Conservation (phyloP, 164 flowering plant species). For the Akebia trifoliata region DNA sequence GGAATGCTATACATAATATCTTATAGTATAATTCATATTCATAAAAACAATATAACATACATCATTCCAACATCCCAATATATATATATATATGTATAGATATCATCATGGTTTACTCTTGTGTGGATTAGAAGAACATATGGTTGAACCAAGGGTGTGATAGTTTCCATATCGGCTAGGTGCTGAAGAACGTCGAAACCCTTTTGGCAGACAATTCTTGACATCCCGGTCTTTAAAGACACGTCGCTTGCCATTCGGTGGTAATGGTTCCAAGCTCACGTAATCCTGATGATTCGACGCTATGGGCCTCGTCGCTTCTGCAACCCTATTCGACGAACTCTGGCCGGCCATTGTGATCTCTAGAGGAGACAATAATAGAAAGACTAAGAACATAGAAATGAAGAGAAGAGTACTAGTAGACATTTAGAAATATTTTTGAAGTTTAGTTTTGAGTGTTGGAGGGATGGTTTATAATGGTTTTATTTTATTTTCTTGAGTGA, state of each 20-base stretch:
- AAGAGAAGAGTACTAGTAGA: slow-evolving; percentile 5
- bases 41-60: no score
- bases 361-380: slow-evolving; percentile 18
- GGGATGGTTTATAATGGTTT: no score
- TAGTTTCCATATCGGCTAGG: slow-evolving; percentile 48
- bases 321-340: no score
- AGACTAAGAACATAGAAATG: slow-evolving; percentile 8
- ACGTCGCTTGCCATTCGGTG: slow-evolving; percentile 2
- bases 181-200: slow-evolving; percentile 40
- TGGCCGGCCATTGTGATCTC: neutral
- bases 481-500: no score
- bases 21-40: no score
- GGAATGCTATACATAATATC: no score
- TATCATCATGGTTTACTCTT: slow-evolving; percentile 2
- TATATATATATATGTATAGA: no score
- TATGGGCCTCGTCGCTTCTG: no score
- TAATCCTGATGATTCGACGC: slow-evolving; percentile 12
- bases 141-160: slow-evolving; percentile 22
- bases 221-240: slow-evolving; percentile 12
- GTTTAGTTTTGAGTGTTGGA: no score
- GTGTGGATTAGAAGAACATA: neutral
- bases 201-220: slow-evolving; percentile 50
- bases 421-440: no score
- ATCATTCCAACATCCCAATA: no score
- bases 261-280: slow-evolving; percentile 16